Base-by-base conservation (phyloP, 2,329 filamentous ascomycete species). In the Colletotrichum sp. region DNA sequence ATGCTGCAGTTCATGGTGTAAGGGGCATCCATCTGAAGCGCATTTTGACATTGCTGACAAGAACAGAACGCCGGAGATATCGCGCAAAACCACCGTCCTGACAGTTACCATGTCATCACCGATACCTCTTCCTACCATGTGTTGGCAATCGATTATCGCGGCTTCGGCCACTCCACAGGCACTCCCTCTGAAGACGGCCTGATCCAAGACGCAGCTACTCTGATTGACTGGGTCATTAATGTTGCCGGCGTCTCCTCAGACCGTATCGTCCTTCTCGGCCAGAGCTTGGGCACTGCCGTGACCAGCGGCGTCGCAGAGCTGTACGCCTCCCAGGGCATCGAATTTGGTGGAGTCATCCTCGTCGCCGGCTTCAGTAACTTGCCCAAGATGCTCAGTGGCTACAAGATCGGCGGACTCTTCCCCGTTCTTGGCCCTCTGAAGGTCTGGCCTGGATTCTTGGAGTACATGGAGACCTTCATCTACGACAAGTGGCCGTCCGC, bases 101-200 rank as follows among this genome's bases (percentile, higher is more conserved):
- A 92, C 36, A 94, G 92, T 72, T 98, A 98, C 83, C 95, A 96
- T 79, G 90, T 93, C 60, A 87, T 98, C 57, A 92, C 95, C 6
- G 91, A 94, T 68, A 92, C 93, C 4, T 94, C 94, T 3, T 90
- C 90, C 0, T 92, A 96, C 71, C 96, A 98, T 82, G 91, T 98
- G 60, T 88, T 98, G n/a, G 91, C 95, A 52, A 92, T 98, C 80
- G 96, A 98, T 87, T 98, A 98, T 84, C 94, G 96, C 22, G 96
- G 96, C 8, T 98, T 95, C 79, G 96, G 96, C 1, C 89, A 91
- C 52, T 97, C 94, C 11, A 95, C 93, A 1, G 95, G 96, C n/a
- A 86, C 85, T 6, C 96, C 96, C 1, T 93, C 93, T 0, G 96
- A 98, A 85, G 86, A 90, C 44, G 96, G 96, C 0, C 86, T 98